A percentile compares a stretch with the other conserved stretches of the same genome.
Conservation (phyloP, 768 basidiomycete species). For the Rhizopogon vinicolor region DNA sequence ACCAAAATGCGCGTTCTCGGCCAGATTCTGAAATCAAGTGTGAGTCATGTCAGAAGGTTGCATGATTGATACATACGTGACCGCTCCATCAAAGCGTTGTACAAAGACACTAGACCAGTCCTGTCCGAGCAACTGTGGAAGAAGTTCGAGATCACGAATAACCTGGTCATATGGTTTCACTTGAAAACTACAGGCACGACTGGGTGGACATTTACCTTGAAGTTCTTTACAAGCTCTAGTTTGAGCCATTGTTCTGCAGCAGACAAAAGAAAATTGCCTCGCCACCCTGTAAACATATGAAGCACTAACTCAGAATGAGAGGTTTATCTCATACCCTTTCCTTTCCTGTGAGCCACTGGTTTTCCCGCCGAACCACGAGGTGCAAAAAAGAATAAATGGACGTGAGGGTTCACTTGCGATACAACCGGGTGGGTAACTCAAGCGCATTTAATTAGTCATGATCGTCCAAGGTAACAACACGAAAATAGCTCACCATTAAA, state of each 20-base stretch:
- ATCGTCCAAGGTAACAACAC: background rate
- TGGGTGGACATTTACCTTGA: slow-evolving; percentile 48
- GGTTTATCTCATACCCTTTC: slow-evolving; percentile 57
- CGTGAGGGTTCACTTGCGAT: slow-evolving; percentile 88
- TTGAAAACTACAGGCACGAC: background rate
- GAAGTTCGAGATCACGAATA: slow-evolving; percentile 92
- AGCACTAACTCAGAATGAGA: background rate
- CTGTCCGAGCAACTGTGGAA: slow-evolving; percentile 89
- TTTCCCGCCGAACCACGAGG: slow-evolving; percentile 85
- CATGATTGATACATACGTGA: slow-evolving; percentile 59
- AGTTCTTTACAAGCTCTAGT: slow-evolving; percentile 94
- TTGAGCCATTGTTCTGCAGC: slow-evolving; percentile 95
- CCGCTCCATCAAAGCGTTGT: slow-evolving; percentile 85
- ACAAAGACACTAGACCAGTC: slow-evolving; percentile 98
- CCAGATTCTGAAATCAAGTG: slow-evolving; percentile 58
- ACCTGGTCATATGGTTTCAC: slow-evolving; percentile 37
- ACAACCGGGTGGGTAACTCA: slow-evolving; percentile 90
- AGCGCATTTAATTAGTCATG: slow-evolving; percentile 1
- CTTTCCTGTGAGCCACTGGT: slow-evolving; percentile 91
- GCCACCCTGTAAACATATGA: slow-evolving; percentile 60
- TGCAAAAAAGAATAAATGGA: slow-evolving; percentile 94
- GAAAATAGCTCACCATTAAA: slow-evolving; percentile 61
- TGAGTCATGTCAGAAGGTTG: slow-evolving; percentile 15
- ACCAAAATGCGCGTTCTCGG: slow-evolving; percentile 79
- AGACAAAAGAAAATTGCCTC: slow-evolving; percentile 90